Evolutionary conservation across 1,139 yeast genomes (phyloP).

Genomic region (Lodderomyces margitis): DNA sequence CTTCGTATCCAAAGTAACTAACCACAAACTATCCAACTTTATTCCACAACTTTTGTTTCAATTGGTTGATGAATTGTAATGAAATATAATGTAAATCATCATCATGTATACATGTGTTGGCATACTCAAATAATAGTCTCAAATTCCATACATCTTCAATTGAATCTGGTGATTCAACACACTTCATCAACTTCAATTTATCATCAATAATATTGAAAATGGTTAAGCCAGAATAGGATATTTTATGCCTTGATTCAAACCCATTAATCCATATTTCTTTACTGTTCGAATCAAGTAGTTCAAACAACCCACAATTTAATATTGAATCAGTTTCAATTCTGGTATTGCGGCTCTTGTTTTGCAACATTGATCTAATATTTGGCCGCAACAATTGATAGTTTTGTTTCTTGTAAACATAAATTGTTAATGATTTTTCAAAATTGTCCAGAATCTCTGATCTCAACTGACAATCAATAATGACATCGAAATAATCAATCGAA

Average conservation of each 20-base stretch:
- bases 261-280: conserved; percentile 33
- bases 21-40: conserved; percentile 1
- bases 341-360: conserved; percentile 28
- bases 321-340: conserved; percentile 26
- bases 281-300: conserved; percentile 26
- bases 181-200: conserved; percentile 48
- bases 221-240: conserved; percentile 25
- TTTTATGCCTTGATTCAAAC: conserved; percentile 18
- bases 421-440: conserved; percentile 45
- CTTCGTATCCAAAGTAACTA: too few relatives aligned
- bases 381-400: conserved; percentile 42
- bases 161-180: conserved; percentile 43
- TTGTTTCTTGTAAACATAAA: conserved; percentile 50
- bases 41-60: conserved; percentile 47
- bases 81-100: conserved; percentile 40
- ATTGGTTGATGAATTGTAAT: conserved; percentile 48
- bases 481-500: conserved; percentile 45
- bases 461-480: conserved; percentile 38
- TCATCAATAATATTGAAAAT: conserved; percentile 54
- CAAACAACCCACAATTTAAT: conserved; percentile 23
- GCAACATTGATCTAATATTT: conserved; percentile 35
- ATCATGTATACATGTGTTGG: conserved; percentile 38
- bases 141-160: conserved; percentile 68
- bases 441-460: conserved; percentile 39
- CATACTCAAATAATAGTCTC: conserved; percentile 60